Conservation (phyloP, 208 protist species). For the Pavlovales sp. region DNA sequence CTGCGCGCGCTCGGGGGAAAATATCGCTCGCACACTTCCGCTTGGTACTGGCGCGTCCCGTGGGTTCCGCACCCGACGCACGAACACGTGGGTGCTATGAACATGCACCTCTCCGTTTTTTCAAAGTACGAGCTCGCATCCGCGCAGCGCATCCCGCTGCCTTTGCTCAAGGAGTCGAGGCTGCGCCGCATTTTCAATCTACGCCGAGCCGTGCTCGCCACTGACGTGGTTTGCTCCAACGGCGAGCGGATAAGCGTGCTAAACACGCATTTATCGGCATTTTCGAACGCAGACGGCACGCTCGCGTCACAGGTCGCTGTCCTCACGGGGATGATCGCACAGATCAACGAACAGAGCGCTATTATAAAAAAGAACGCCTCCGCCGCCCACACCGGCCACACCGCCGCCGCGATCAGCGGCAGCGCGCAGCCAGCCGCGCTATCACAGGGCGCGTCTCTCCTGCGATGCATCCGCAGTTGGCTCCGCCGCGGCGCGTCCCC, state of each 20-base stretch:
- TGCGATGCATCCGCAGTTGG: no score
- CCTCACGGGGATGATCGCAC: not conserved
- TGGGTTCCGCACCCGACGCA: not conserved
- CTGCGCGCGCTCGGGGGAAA: not conserved
- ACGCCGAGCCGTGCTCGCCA: not conserved
- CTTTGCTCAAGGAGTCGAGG: not conserved
- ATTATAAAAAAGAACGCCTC: no score
- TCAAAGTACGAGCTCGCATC: not conserved
- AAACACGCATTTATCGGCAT: conserved; percentile 6
- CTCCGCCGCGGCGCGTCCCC: no score
- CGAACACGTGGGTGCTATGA: not conserved
- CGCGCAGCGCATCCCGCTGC: not conserved
- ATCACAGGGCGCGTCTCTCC: no score
- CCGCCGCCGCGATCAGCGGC: no score
- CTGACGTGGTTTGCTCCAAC: not conserved
- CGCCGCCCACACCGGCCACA: no score
- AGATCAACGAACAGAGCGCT: not conserved
- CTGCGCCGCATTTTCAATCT: conserved; percentile 4
- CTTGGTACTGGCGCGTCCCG: conserved; percentile 6
- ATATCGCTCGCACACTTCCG: not conserved
- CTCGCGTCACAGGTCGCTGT: not conserved
- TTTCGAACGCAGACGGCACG: not conserved
- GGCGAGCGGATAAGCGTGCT: not conserved
- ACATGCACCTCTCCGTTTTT: conserved; percentile 9
- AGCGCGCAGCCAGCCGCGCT: no score